Evolutionary conservation across 23 red algal species (phyloP), one percentile per base, ranked within the genome.

Genomic region (Gracilaria vermiculophylla): DNA sequence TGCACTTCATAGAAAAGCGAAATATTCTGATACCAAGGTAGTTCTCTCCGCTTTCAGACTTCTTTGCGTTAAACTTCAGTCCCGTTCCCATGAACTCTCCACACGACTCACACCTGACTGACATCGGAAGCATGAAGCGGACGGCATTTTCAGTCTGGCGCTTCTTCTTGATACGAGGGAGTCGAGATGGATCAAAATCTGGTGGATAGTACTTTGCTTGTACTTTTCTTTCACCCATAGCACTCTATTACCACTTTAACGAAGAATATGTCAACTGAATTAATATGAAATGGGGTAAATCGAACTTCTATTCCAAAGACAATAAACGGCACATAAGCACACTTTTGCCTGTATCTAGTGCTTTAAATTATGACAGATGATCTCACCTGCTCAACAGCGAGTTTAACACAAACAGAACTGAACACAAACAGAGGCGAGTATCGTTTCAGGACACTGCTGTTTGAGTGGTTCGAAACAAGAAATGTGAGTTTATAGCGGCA

Each of bases 161-260:
- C 24, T 91, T 86, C 42, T 88, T 80, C 21, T 91, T 94, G 39
- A 82, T 84, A 25, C 90, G 91, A 54, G 84, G 83, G 11, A 97
- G 90, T 41, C 82, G 87, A 51, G 79, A 75, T 39, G 90, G 90
- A 77, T 97, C 95, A 94, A 97, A 97, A 74, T 97, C 95, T 20
- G 95, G 95, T 28, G 95, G 95, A 65, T 97, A 97, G 76, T 97
- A 97, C 85, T 97, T 97, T 44, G 91, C 92, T 27, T 94, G 86
- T 19, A 93, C 95, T 47, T 97, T 97, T 39, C 95, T 82, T 49
- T 97, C 95, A 29, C 89, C 81, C 95, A 97, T 97, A 1, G 37
- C 17, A n/a, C n/a, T n/a, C n/a, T n/a, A n/a, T n/a, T n/a, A n/a
- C n/a, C n/a, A n/a, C n/a, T n/a, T n/a, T n/a, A n/a, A n/a, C n/a